Percentiles rank a stretch among this genome's conserved stretches.
phyloP scores from a whole-genome alignment of 805 yeast genomes.

The Candida maesae region DNA sequence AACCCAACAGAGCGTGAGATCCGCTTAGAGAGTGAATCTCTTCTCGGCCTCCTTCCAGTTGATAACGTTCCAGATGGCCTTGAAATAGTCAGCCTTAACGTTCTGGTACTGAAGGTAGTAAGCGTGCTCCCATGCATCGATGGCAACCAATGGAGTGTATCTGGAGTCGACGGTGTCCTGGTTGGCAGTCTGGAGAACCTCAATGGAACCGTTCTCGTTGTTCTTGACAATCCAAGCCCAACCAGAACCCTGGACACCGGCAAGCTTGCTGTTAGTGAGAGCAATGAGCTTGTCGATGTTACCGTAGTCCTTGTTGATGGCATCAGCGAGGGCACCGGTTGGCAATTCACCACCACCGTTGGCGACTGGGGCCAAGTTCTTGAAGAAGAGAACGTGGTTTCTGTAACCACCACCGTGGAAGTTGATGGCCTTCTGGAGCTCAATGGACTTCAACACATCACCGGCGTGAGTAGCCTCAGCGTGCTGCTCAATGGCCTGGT shows the following conservation, averaged over 20 bases:
- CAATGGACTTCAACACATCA: slow-evolving; percentile 56
- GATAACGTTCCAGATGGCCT: slow-evolving; percentile 90
- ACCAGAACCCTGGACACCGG: slow-evolving; percentile 92
- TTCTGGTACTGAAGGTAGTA: slow-evolving; percentile 91
- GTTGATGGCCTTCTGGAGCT: slow-evolving; percentile 70
- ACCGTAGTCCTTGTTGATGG: slow-evolving; percentile 64
- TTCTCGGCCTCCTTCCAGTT: slow-evolving; percentile 89
- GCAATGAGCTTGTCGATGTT: slow-evolving; percentile 63
- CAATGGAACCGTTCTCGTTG: slow-evolving; percentile 67
- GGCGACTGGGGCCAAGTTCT: slow-evolving; percentile 72
- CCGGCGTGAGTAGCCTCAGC: slow-evolving; percentile 58
- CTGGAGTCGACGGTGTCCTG: slow-evolving; percentile 77
- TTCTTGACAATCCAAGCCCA: slow-evolving; percentile 92
- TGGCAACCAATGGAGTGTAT: slow-evolving; percentile 74
- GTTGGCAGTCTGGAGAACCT: slow-evolving; percentile 76
- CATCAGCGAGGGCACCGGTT: slow-evolving; percentile 54
- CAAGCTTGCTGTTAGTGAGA: slow-evolving; percentile 64
- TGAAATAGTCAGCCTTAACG: slow-evolving; percentile 87
- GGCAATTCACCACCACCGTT: slow-evolving; percentile 72
- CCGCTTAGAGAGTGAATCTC: slow-evolving; percentile 49
- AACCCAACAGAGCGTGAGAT: too few species aligned
- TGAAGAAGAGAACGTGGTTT: slow-evolving; percentile 87
- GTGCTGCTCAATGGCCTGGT: slow-evolving; percentile 70
- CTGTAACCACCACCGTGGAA: slow-evolving; percentile 92
- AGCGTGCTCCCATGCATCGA: slow-evolving; percentile 97